Percentiles rank a stretch among this genome's conserved stretches.
phyloP scores from a whole-genome alignment of 2,329 filamentous ascomycete genomes.

The Ceratocystis eucalypticola region DNA sequence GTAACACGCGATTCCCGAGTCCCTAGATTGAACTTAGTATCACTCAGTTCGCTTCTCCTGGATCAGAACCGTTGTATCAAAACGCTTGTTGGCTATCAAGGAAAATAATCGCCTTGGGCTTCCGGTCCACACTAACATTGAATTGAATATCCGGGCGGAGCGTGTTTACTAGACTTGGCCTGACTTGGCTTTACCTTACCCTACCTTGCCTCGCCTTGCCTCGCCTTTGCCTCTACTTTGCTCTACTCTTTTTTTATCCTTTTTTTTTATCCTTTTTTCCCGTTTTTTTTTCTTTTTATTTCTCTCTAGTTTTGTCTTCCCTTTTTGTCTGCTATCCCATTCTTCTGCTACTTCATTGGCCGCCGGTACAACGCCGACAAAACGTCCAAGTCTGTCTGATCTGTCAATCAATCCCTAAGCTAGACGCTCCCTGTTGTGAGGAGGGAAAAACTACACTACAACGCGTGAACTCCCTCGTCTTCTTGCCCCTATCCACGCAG shows the following conservation, averaged over 20 bases:
- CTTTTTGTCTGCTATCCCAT: background rate
- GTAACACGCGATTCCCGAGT: slow-evolving; percentile 13
- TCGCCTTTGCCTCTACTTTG: too few relatives aligned
- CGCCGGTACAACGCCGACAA: background rate
- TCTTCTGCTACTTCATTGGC: background rate
- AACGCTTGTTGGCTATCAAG: slow-evolving; percentile 9
- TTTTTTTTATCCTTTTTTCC: background rate
- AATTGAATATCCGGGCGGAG: slow-evolving; percentile 2
- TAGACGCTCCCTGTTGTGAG: background rate
- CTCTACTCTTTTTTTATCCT: background rate
- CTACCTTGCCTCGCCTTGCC: too few relatives aligned
- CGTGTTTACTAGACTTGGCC: background rate
- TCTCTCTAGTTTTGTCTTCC: background rate
- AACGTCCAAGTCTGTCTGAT: background rate
- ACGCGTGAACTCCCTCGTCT: background rate
- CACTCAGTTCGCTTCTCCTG: slow-evolving; percentile 16
- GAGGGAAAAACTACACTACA: background rate
- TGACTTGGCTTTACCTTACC: too few relatives aligned
- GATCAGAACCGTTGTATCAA: slow-evolving; percentile 9
- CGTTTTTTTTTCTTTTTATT: background rate
- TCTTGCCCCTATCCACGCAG: background rate
- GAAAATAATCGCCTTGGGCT: slow-evolving; percentile 7
- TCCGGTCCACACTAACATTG: background rate
- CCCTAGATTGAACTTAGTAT: slow-evolving; percentile 14
- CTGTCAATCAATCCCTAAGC: background rate